A percentile compares a stretch with the other conserved stretches of the same genome.
These are phyloP conservation scores for Camptophora hylomeconis DNA, from an alignment of 2,329 filamentous ascomycete species.

Conservation along the genomic window DNA sequence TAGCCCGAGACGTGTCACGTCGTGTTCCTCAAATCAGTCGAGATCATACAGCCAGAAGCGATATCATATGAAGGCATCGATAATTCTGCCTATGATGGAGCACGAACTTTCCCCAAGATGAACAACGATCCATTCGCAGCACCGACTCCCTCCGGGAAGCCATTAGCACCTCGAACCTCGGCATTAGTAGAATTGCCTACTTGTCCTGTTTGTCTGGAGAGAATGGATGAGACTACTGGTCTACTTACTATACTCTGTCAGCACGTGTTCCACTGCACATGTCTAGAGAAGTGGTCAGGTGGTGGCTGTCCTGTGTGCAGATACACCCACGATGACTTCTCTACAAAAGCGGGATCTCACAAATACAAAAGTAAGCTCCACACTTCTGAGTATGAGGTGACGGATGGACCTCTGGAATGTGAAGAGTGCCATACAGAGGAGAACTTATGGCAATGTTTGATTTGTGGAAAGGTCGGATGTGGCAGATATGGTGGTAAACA, in stretches of 20 bases:
- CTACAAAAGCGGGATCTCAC: conserved; percentile 13
- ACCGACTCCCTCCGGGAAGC: conserved; percentile 41
- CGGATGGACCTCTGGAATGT: conserved; percentile 47
- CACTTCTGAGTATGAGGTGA: conserved; percentile 37
- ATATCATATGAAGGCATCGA: conserved; percentile 15
- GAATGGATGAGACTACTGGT: conserved; percentile 96
- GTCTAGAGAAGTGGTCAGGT: conserved; percentile 90
- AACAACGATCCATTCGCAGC: conserved; percentile 53
- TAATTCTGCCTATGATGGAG: conserved; percentile 13
- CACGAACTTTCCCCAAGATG: conserved; percentile 41
- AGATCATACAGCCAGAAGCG: conserved; percentile 53
- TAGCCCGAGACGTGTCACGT: conserved; percentile 89
- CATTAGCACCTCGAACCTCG: conserved; percentile 62
- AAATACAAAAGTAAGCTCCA: conserved; percentile 2
- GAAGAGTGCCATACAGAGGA: conserved; percentile 60
- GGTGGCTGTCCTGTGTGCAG: conserved; percentile 89
- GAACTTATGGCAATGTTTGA: conserved; percentile 90
- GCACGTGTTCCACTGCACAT: conserved; percentile 94
- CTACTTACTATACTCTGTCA: conserved; percentile 93
- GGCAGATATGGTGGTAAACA: conserved; percentile 90
- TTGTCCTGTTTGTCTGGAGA: conserved; percentile 88
- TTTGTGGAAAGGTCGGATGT: conserved; percentile 85
- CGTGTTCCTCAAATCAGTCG: conserved; percentile 85
- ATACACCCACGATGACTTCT: conserved; percentile 57
- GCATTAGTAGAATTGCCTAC: conserved; percentile 84